Evolutionary conservation across 257 asterid species (phyloP), one percentile per base, ranked within the genome.

Genomic region (Coffea eugenioides): DNA sequence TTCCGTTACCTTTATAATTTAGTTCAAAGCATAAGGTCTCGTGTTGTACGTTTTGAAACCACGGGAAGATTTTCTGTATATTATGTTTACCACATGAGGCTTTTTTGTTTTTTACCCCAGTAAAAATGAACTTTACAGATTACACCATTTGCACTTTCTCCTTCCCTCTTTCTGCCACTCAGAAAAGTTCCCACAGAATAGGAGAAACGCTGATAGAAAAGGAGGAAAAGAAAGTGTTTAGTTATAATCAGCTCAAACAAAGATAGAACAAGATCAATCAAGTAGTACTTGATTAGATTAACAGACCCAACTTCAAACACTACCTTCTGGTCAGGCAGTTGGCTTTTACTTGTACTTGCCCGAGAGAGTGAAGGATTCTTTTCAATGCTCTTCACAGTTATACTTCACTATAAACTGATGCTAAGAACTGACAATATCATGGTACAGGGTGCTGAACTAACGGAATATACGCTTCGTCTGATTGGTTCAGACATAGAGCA

Each of bases 401-500:
- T 0, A 46, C 45, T n/a, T n/a, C 10, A 8, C 61, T 72, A 23
- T 48, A 21, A 21, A 23, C 46, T 64, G 27, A 23, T 64, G 39
- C 69, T 64, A 25, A 64, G 39, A 49, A 16, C 41, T 39, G 20
- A 67, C 27, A 57, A 31, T 71, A 27, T 61, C 13, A 80, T 84
- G 83, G 27, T 82, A 65, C 91, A 93, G 98, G 98, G 97, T 78
- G 97, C 97, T 66, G 92, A 90, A 21, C 83, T 92, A 86, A 94
- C 98, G 25, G 98, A 94, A 79, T 94, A 94, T 59, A 94, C 97
- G 8, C 97, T 94, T n/a, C 97, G 98, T 20, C 83, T 94, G 82
- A 94, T 92, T 10, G 98, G 97, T 75, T 94, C 98, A 0, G 98
- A 92, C 83, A 86, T 94, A 61, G 97, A 94, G 69, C 98, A 94